Percentiles rank a stretch among this genome's conserved stretches.
phyloP scores from a whole-genome alignment of 192 early-diverging fungal species.

The Linnemannia schmuckeri region DNA sequence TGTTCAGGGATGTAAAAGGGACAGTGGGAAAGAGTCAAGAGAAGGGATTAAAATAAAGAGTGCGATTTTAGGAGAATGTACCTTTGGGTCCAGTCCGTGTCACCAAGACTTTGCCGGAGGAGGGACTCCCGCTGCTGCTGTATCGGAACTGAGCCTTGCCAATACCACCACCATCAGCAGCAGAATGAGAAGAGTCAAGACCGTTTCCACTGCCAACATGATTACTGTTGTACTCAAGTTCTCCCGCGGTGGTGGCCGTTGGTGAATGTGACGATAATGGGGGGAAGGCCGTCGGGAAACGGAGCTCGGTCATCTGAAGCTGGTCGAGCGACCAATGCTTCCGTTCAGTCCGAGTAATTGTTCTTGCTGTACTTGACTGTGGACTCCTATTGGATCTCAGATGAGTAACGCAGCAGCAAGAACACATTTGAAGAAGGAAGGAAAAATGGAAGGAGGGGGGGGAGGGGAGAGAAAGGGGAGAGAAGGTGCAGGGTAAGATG shows the following conservation, averaged over 20 bases:
- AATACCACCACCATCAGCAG: too few species aligned
- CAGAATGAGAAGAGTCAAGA: background rate
- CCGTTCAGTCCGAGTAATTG: background rate
- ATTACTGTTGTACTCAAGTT: background rate
- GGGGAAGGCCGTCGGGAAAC: background rate
- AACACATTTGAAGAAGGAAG: background rate
- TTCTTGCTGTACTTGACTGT: background rate
- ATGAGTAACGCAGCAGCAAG: background rate
- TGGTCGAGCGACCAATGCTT: conserved; percentile 19
- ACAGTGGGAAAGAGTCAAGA: background rate
- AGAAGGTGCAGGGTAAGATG: background rate
- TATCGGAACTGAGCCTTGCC: conserved; percentile 6
- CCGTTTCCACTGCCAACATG: background rate
- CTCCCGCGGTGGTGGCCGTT: background rate
- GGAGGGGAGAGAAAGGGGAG: background rate
- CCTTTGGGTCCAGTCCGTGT: background rate
- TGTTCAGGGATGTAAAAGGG: conserved; percentile 4
- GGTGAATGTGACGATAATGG: background rate
- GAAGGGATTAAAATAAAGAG: background rate
- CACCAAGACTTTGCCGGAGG: background rate
- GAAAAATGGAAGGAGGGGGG: background rate
- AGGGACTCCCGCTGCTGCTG: conserved; percentile 24
- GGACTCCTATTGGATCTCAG: background rate
- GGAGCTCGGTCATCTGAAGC: background rate
- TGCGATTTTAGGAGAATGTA: background rate